These are phyloP conservation scores for Sisymbrium altissimum DNA, from an alignment of 345 rosid genomes.

Conservation along the genomic window DNA sequence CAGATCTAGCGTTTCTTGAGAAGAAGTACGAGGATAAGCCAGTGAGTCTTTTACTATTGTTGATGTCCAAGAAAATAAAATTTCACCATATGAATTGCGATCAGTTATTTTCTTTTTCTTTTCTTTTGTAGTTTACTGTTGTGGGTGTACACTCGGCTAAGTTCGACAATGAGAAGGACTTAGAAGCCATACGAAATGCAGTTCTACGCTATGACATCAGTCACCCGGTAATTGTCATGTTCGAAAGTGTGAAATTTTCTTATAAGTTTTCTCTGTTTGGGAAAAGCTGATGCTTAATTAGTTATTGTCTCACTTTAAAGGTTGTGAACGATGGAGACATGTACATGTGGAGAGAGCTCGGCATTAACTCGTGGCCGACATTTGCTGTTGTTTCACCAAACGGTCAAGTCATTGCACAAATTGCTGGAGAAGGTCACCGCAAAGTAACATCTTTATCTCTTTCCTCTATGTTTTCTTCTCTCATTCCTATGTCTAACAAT, in stretches of 20 bases:
- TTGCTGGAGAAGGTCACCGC: slow-evolving; percentile 84
- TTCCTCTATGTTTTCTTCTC: neutral
- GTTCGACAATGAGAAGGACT: slow-evolving; percentile 95
- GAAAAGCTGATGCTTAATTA: neutral
- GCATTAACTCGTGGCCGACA: slow-evolving; percentile 95
- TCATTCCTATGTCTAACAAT: neutral
- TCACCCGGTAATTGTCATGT: slow-evolving; percentile 66
- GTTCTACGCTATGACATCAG: slow-evolving; percentile 76
- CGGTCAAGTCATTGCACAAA: slow-evolving; percentile 79
- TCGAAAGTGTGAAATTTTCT: neutral
- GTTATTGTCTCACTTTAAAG: slow-evolving; percentile 30
- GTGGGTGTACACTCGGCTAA: slow-evolving; percentile 98
- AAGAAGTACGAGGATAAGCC: slow-evolving; percentile 84
- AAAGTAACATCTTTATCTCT: slow-evolving; percentile 48
- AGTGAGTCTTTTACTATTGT: slow-evolving; percentile 41
- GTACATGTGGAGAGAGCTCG: slow-evolving; percentile 88
- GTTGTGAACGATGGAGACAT: slow-evolving; percentile 97
- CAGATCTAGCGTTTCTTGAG: slow-evolving; percentile 87
- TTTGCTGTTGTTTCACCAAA: slow-evolving; percentile 82
- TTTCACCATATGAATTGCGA: neutral
- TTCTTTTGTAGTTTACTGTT: slow-evolving; percentile 63
- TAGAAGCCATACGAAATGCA: slow-evolving; percentile 90
- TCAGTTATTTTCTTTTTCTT: neutral
- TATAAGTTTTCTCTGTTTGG: neutral
- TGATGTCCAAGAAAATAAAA: neutral